Conservation (phyloP, 1,284 basidiomycete genomes). For the Athelia sp. region DNA sequence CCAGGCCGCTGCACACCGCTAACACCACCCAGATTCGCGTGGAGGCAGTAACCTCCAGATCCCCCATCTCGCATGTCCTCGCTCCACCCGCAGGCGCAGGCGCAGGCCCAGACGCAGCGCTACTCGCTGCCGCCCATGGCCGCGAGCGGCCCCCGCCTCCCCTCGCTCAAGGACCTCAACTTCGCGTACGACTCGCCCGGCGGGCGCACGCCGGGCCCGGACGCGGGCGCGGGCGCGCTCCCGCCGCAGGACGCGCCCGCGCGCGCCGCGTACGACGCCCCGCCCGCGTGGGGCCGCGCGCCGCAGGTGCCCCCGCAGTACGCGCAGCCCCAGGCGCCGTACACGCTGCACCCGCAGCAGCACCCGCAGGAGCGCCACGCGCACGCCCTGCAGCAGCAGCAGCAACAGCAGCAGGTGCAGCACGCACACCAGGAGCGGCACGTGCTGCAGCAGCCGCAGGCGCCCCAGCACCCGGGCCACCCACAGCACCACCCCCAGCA, state of each 20-base stretch:
- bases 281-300: neutral
- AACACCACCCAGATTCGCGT: slow-evolving; percentile 30
- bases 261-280: too few species aligned
- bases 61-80: slow-evolving; percentile 29
- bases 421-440: too few species aligned
- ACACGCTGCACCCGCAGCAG: neutral
- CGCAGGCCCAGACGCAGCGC: slow-evolving; percentile 30
- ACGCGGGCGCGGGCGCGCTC: slow-evolving; percentile 19
- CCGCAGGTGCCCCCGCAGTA: neutral
- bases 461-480: neutral
- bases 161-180: slow-evolving; percentile 64
- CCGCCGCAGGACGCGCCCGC: too few species aligned
- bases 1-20: slow-evolving; percentile 38
- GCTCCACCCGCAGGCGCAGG: slow-evolving; percentile 25
- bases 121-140: slow-evolving; percentile 33
- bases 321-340: neutral
- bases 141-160: slow-evolving; percentile 47
- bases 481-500: neutral
- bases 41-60: slow-evolving; percentile 22
- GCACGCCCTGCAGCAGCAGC: too few species aligned
- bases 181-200: slow-evolving; percentile 38
- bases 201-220: slow-evolving; percentile 23
- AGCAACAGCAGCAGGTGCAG: too few species aligned
- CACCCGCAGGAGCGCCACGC: neutral
- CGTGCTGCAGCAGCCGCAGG: neutral